Evolutionary conservation across 441 rosid genomes (phyloP), one percentile per base, ranked within the genome.

Genomic region (Aquilaria agallochum): DNA sequence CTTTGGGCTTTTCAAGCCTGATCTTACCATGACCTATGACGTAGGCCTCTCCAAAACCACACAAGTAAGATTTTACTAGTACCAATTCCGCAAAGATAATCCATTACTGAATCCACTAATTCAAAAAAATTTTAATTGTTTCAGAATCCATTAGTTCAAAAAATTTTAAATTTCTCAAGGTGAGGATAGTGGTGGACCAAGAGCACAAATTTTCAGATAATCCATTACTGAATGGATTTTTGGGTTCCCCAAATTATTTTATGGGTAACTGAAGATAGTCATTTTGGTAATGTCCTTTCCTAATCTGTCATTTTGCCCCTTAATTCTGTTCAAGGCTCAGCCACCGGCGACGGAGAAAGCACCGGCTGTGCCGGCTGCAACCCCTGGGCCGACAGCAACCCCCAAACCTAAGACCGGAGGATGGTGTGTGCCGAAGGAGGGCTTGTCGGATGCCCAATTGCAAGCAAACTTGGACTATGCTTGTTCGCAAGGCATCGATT

Each of bases 1-100:
- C 2, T 94, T 89, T 33, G 97, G 96, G 5, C 84, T 94, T 67
- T 94, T 84, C 72, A 86, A 80, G 68, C 67, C 87, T 27, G 99
- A 89, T 66, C 80, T 87, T 59, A 75, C 94, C 62, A 68, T 80
- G 90, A 83, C 81, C 53, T 94, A 86, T 5, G 95, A 94, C 51
- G 74, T 73, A 3, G 99, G 99, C 9, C 89, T 94, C 63, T 66
- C 80, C 55, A 77, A 76, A 66, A 79, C 63, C 48, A 56, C 64
- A 59, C 73, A 75, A 81, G 89, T 79, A 31, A 74, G 70, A 13
- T 8, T 36, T 36, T 36, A 20, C 1, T 20, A 20, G 27, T 20
- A 20, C 27, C 27, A 20, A 20, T 20, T 20, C 1, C 27, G 27
- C 27, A 20, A 20, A 20, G 27, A 20, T 20, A 20, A 20, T 20